A percentile compares a stretch with the other conserved stretches of the same genome.
Evolutionary conservation across 2,329 filamentous ascomycete genomes (phyloP).

Genomic region (Plectosphaerella cucumerina): DNA sequence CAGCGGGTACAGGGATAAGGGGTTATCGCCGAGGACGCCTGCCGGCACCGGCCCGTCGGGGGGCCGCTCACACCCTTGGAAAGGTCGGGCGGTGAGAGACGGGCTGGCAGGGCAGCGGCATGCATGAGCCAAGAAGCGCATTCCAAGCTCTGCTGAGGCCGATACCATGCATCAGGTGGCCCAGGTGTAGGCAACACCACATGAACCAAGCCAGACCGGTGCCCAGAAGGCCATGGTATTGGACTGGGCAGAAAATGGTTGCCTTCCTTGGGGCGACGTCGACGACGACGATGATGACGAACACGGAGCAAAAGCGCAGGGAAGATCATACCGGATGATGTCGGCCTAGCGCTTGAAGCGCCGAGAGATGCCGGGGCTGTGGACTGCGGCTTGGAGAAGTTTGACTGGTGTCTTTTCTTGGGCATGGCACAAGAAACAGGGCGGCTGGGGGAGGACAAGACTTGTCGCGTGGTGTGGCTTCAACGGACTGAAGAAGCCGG

Average conservation of each 20-base stretch:
- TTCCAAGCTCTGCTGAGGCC: too few species aligned
- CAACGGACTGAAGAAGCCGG: not conserved
- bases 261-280: not conserved
- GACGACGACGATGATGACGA: not conserved
- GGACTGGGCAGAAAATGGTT: not conserved
- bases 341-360: slow-evolving; percentile 10
- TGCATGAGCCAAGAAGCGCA: too few species aligned
- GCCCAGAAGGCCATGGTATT: too few species aligned
- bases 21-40: too few species aligned
- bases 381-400: slow-evolving; percentile 55
- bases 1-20: too few species aligned
- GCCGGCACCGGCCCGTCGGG: too few species aligned
- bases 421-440: slow-evolving; percentile 40
- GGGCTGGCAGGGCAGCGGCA: too few species aligned
- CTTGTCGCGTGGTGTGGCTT: not conserved
- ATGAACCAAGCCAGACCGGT: too few species aligned
- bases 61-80: too few species aligned
- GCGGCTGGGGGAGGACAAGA: slow-evolving; percentile 14
- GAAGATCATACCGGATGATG: slow-evolving; percentile 9
- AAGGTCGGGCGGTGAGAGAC: too few species aligned
- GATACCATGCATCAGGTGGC: too few species aligned
- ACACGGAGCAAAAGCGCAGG: not conserved
- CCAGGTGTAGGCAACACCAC: too few species aligned
- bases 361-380: slow-evolving; percentile 33
- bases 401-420: slow-evolving; percentile 56